These are phyloP conservation scores for Rosa rugosa DNA, from an alignment of 306 rosid genomes.

Conservation along the genomic window DNA sequence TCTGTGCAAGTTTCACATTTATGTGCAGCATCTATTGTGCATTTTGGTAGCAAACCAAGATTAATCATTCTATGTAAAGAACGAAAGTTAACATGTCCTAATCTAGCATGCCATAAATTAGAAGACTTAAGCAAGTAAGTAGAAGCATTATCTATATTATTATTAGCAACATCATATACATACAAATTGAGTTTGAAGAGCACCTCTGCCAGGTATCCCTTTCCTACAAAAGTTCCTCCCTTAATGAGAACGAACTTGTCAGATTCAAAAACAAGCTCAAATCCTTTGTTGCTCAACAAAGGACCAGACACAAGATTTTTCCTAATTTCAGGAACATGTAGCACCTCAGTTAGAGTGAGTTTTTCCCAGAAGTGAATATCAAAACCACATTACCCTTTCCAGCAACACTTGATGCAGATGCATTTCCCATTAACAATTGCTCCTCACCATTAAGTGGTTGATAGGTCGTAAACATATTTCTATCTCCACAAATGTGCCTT, in stretches of 20 bases:
- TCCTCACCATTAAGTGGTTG: neutral
- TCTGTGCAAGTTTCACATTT: no score
- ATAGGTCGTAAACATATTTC: neutral
- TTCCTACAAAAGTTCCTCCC: neutral
- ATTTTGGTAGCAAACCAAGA: neutral
- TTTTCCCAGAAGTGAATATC: neutral
- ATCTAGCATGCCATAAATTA: neutral
- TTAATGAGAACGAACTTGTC: neutral
- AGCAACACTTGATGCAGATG: neutral
- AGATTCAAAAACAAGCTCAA: neutral
- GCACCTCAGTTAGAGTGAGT: neutral
- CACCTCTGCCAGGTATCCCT: neutral
- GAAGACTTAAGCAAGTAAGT: neutral
- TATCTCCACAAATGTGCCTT: conserved; percentile 1
- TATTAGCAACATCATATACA: neutral
- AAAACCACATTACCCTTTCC: neutral
- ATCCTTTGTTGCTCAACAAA: neutral
- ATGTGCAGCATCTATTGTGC: neutral
- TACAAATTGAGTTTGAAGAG: neutral
- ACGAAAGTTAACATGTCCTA: neutral
- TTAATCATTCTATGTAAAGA: neutral
- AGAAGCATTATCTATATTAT: neutral
- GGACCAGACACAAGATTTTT: neutral
- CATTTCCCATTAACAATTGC: neutral
- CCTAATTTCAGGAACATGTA: neutral